Evolutionary conservation across 2,329 filamentous ascomycete genomes (phyloP).

Genomic region (Verticillium longisporum): DNA sequence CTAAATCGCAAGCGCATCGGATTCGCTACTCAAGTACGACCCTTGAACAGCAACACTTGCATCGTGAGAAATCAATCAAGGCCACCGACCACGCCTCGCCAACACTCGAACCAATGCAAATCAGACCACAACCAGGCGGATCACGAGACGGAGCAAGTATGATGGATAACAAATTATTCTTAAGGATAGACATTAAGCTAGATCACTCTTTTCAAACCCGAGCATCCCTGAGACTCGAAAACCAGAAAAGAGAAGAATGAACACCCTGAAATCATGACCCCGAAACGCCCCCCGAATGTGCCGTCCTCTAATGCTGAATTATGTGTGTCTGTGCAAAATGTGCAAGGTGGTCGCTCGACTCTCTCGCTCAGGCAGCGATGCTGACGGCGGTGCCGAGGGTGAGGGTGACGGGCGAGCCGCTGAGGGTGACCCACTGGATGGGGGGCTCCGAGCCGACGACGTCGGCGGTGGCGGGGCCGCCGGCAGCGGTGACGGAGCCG

Average conservation of each 20-base stretch:
- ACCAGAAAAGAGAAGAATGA: too few species aligned
- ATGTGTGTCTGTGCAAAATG: too few species aligned
- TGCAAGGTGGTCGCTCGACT: background rate
- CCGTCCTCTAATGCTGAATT: background rate
- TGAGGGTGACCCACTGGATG: constrained; percentile 41
- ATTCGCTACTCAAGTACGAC: too few species aligned
- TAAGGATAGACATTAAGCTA: background rate
- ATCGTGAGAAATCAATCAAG: too few species aligned
- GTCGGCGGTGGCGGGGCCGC: constrained; percentile 35
- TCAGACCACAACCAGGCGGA: too few species aligned
- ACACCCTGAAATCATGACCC: background rate
- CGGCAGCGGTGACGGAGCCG: constrained; percentile 29
- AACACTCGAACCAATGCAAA: too few species aligned
- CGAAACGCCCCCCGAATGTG: background rate
- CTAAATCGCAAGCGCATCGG: too few species aligned
- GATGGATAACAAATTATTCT: background rate
- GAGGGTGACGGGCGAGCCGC: constrained; percentile 36
- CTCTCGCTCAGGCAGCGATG: background rate
- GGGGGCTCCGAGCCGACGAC: constrained; percentile 47
- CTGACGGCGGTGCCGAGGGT: constrained; percentile 13
- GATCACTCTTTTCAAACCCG: background rate
- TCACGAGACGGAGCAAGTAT: too few species aligned
- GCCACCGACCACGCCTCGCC: too few species aligned
- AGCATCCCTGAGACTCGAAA: background rate
- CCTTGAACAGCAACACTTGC: too few species aligned